Base-by-base conservation (phyloP, 2,329 filamentous ascomycete species). In the Bipolaris gigantea region DNA sequence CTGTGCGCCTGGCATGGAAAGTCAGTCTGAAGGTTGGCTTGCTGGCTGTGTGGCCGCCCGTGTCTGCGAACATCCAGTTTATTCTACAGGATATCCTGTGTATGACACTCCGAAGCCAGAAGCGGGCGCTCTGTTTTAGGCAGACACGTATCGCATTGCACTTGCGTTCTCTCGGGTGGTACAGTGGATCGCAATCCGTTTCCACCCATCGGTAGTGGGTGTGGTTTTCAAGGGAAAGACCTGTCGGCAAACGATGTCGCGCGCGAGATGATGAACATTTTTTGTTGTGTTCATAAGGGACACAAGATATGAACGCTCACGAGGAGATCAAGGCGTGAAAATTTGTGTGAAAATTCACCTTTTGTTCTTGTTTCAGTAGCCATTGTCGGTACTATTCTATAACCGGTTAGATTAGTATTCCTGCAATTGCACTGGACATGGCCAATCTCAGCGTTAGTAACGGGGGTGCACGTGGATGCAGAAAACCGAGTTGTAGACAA, bases 301-400 rank as follows among this genome's bases (percentile, higher is more conserved):
- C 13, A 21, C 19, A 16, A 18, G 9, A 34, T 34, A n/a, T 15
- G 7, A 23, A 19, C 25, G 23, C 13, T 23, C 13, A 27, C 10
- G 18, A 21, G 19, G 25, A 46, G 15, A 10, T 8, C 19, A 6
- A 18, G n/a, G 5, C 23, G 25, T 35, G 43, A 36, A 46, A 36
- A 27, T 36, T 46, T 36, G 43, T 21, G 32, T 25, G 43, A 46
- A 36, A 46, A 46, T 36, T 46, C 43, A 46, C 35, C 10, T 36
- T 10, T 10, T 46, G 33, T 9, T 27, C 21, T 36, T 35, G 43
- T 36, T 46, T 15, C 21, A 36, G 32, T 36, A 33, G 36, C 43
- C 33, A 36, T 46, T 46, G 25, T 25, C 4, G n/a, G 5, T 0
- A 4, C 43, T 46, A 46, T 21, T 27, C 5, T 21, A 23, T 18